Evolutionary conservation across 2,329 filamentous ascomycete genomes (phyloP), one percentile per base, ranked within the genome.

Genomic region (Tolypocladium nubicola): DNA sequence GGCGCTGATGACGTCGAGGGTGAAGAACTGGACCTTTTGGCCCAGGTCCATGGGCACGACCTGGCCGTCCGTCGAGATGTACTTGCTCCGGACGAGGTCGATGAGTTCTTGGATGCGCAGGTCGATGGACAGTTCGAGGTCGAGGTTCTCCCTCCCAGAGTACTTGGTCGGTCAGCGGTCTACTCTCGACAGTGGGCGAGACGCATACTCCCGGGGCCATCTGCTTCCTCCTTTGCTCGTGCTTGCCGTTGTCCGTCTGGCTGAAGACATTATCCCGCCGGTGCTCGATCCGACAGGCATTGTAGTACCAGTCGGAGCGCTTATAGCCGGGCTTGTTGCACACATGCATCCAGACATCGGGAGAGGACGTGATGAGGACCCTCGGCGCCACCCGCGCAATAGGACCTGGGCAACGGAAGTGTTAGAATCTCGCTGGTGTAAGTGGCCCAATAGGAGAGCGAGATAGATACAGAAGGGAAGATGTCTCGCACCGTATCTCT

Each of bases 251-350:
- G 58, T 82, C 71, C 5, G 74, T 74, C 61, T 79, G 72, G 2
- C 73, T 77, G 58, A 84, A 82, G 39, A 83, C 70, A 56, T 79
- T 82, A 62, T 83, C 77, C 5, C 71, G 69, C 0, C 75, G 73
- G 5, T 77, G 73, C 58, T 83, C 76, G 33, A 81, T 71, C 4
- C 76, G 74, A 47, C 75, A 70, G 4, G 73, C 72, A 43, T 77
- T 73, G 26, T 73, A 75, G 57, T 71, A 79, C 74, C 75, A 79
- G 21, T 69, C 64, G 4, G 69, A 70, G 14, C 73, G 69, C 53
- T 66, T 73, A 53, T 78, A 79, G 3, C 68, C 70, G 2, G 71
- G 71, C 4, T 72, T 70, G 53, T 67, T 73, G 65, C 71, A 76
- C 62, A 74, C 75, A 65, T 66, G 75, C 52, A 69, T 67, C 71